Evolutionary conservation across 345 rosid genomes (phyloP), one percentile per base, ranked within the genome.

Genomic region (Populus tremula): DNA sequence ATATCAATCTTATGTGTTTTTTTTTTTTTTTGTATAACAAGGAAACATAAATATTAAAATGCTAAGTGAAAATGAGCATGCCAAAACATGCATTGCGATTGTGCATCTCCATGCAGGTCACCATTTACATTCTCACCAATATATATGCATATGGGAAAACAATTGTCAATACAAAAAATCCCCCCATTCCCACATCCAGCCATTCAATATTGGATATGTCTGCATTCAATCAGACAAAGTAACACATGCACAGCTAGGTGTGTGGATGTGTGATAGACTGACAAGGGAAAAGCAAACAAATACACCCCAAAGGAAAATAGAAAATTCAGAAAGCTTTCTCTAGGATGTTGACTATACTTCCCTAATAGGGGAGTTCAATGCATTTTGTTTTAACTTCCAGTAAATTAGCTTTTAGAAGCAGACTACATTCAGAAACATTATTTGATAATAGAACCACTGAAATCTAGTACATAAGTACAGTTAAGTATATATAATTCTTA

Each of bases 1-100:
- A 71, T 56, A 66, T 78, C 61, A 76, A 72, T 38, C 53, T 10
- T 75, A 76, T 17, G 59, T n/a, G 9, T 2, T 8, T 53, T 33
- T 72, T 72, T 54, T 72, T 21, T 72, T 54, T 27, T 27, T 72
- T 21, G 25, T 50, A 12, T 54, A 20, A 31, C 21, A 29, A 49
- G 20, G 14, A 63, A 13, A 47, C 31, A n/a, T 23, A 4, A 23
- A 39, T 10, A 18, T 69, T 2, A 8, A 69, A 36, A 25, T n/a
- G 49, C 72, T 41, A 69, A 56, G 29, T 56, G 63, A 56, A 56
- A n/a, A 56, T 56, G 63, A 56, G 63, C 27, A 56, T 56, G 63
- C 14, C 63, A 56, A 56, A 56, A n/a, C 29, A 8, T 8, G 63
- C 23, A 56, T 56, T 56, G 27, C 5, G 12, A n/a, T 56, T 56